Base-by-base conservation (phyloP, 345 rosid species). In the Iberis pinnata region DNA sequence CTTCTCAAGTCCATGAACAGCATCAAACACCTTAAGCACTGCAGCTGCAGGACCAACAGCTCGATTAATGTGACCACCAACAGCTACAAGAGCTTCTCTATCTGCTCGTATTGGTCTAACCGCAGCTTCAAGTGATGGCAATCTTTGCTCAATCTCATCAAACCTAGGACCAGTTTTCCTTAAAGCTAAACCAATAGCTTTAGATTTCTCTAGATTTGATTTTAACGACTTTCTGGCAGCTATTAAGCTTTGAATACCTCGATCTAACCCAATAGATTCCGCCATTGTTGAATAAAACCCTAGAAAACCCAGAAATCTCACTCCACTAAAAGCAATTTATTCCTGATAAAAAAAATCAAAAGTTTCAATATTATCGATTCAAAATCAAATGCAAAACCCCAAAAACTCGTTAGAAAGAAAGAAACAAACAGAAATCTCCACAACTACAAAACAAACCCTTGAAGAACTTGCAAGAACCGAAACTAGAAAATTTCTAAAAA, bases 11-110 rank as follows among this genome's bases (percentile, higher is more conserved):
- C 99, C 99, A 50, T 92, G 95, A 18, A 92, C 97, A 0, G 95
- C 97, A 73, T 88, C 97, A 43, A 92, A 92, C 25, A 92, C 99
- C 87, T 88, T 92, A 32, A 92, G 99, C 53, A 92, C 98, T 0
- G 98, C 95, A 0, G 98, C 97, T 12, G 98, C 98, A 41, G 98
- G 98, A 37, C 94, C 97, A 31, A 92, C 97, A 6, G 98, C 98
- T 19, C 97, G 88, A 74, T 92, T 85, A 62, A 92, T 92, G 64
- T 92, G 94, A 1, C 95, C 98, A 18, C 97, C 88, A 5, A 83
- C 98, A 0, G 82, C 86, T 0, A 15, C 71, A 19, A 92, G 83
- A 35, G 98, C 97, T 0, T 92, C 95, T 70, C 82, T 78, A 32
- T 92, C 90, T 0, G 97, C 97, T 12, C 90, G 82, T 59, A 92